Conservation (phyloP, 495 filamentous ascomycete species). For the Daldinia bambusicola region DNA sequence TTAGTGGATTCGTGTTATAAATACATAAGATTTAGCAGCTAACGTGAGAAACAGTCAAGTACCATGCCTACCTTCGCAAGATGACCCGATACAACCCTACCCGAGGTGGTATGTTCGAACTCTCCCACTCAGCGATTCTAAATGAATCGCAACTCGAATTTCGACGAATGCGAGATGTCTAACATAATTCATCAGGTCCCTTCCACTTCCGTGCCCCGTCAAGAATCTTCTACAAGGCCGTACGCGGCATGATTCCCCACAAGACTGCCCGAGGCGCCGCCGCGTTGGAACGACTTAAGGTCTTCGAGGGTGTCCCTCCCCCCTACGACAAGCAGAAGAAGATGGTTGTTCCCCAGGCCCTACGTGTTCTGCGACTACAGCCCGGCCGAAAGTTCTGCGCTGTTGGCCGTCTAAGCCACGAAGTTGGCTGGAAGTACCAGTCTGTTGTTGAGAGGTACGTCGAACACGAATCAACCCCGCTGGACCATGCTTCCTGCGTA, state of each 20-base stretch:
- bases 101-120: conserved; percentile 79
- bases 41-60: conserved; percentile 83
- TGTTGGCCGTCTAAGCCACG: conserved; percentile 95
- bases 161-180: conserved; percentile 45
- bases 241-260: conserved; percentile 99
- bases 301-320: conserved; percentile 98
- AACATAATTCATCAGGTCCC: conserved; percentile 71
- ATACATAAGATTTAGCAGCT: conserved; percentile 35
- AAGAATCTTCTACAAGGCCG: conserved; percentile 99
- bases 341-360: conserved; percentile 97
- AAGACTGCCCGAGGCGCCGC: conserved; percentile 98
- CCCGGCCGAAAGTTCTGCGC: conserved; percentile 99
- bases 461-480: neutral
- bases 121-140: conserved; percentile 25
- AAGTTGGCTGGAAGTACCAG: conserved; percentile 99
- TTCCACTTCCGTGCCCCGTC: conserved; percentile 99
- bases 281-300: conserved; percentile 96
- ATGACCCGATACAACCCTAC: conserved; percentile 99
- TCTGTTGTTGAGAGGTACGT: conserved; percentile 96
- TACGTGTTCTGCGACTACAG: conserved; percentile 92
- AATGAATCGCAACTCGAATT: conserved; percentile 16
- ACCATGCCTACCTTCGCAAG: conserved; percentile 99
- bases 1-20: neutral
- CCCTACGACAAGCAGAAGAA: conserved; percentile 99
- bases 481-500: neutral